A percentile compares a stretch with the other conserved stretches of the same genome.
phyloP scores from a whole-genome alignment of 352 stramenopile species.

The Elongisporangium anandrum region DNA sequence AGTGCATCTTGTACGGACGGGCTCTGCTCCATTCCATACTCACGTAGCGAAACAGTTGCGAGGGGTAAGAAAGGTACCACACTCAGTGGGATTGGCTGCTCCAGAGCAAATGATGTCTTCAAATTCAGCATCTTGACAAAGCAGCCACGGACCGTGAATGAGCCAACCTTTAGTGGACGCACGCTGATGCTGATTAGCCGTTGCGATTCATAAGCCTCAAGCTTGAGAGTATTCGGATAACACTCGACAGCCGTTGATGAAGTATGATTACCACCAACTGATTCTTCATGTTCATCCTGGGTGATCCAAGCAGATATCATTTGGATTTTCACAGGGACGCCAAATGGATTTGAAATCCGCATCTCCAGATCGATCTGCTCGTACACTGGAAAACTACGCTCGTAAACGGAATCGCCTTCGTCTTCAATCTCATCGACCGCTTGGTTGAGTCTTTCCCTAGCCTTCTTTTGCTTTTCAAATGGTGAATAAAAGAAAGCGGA shows the following conservation, averaged over 20 bases:
- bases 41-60: constrained; percentile 38
- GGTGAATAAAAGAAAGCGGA: constrained; percentile 60
- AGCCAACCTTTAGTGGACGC: constrained; percentile 36
- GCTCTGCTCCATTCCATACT: constrained; percentile 18
- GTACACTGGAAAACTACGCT: constrained; percentile 42
- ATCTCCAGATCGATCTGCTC: constrained; percentile 60
- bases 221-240: constrained; percentile 44
- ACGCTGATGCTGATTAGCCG: constrained; percentile 45
- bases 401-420: constrained; percentile 20
- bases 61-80: constrained; percentile 46
- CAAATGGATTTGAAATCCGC: constrained; percentile 59
- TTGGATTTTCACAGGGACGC: constrained; percentile 57
- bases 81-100: constrained; percentile 18
- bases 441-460: constrained; percentile 7
- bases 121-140: constrained; percentile 63
- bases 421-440: constrained; percentile 10
- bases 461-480: constrained; percentile 45
- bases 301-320: constrained; percentile 53
- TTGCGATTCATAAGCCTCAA: constrained; percentile 47
- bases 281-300: not conserved
- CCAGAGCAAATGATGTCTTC: constrained; percentile 45
- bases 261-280: not conserved
- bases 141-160: constrained; percentile 43
- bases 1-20: not conserved
- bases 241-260: constrained; percentile 32